phyloP scores from a whole-genome alignment of 2,329 filamentous ascomycete genomes.

The Diplodia corticola region DNA sequence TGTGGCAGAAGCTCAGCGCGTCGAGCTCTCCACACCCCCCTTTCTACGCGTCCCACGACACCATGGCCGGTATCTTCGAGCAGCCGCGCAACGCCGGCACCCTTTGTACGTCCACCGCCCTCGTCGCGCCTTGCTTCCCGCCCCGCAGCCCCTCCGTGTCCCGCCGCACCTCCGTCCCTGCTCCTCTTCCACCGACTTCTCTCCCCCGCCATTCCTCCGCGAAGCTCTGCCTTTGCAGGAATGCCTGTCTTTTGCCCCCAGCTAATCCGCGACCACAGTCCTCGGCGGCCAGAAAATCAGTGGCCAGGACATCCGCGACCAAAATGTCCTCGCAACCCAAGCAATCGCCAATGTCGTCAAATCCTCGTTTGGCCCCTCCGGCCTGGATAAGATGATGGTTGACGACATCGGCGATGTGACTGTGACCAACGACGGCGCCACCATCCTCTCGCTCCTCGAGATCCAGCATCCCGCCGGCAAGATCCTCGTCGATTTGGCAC shows the following conservation, averaged over 20 bases:
- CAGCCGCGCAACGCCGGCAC: conserved; percentile 89
- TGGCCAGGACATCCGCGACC: conserved; percentile 92
- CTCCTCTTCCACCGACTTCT: conserved; percentile 11
- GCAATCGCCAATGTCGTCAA: conserved; percentile 99
- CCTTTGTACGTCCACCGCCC: conserved; percentile 59
- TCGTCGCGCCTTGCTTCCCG: not conserved
- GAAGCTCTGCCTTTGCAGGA: not conserved
- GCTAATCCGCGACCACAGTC: conserved; percentile 54
- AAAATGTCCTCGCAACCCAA: conserved; percentile 95
- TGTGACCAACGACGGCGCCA: conserved; percentile 97
- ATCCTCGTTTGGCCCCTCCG: conserved; percentile 95
- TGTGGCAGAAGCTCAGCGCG: conserved; percentile 19
- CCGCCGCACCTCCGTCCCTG: conserved; percentile 2
- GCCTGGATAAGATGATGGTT: conserved; percentile 99
- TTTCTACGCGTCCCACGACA: conserved; percentile 28
- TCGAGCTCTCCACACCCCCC: conserved; percentile 20
- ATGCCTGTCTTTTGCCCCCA: not conserved
- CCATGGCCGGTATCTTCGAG: conserved; percentile 95
- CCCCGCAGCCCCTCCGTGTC: not conserved
- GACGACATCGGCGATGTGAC: conserved; percentile 99
- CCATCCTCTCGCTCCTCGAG: conserved; percentile 90
- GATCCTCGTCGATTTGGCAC: conserved; percentile 94
- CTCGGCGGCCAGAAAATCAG: conserved; percentile 97
- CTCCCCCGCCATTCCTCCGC: not conserved
- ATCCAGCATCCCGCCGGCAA: conserved; percentile 98